A percentile compares a stretch with the other conserved stretches of the same genome.
These are phyloP conservation scores for Amanita rimosa DNA, from an alignment of 768 basidiomycete species.

Conservation along the genomic window DNA sequence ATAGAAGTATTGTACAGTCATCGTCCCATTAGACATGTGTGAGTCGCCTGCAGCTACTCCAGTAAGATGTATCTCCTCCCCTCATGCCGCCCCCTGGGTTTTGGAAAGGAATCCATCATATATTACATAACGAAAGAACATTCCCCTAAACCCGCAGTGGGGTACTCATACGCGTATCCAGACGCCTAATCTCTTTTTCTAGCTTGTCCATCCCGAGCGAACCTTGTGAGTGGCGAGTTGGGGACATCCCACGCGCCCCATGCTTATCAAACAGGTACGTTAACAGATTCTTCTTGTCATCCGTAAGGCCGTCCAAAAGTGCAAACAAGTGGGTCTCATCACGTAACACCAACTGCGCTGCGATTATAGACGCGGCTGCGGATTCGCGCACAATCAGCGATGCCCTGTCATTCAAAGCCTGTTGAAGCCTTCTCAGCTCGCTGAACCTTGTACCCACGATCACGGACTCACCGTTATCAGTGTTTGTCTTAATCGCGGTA, in stretches of 20 bases:
- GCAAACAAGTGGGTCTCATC: conserved; percentile 79
- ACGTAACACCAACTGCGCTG: conserved; percentile 71
- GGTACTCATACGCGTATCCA: conserved; percentile 72
- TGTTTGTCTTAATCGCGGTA: conserved; percentile 65
- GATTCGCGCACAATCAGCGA: conserved; percentile 79
- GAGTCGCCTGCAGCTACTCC: neutral
- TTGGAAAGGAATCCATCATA: too few relatives aligned
- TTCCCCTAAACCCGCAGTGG: conserved; percentile 31
- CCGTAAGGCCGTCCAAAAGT: conserved; percentile 72
- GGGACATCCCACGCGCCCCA: conserved; percentile 45
- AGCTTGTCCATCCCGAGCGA: conserved; percentile 54
- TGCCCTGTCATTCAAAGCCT: conserved; percentile 63
- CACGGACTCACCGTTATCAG: conserved; percentile 47
- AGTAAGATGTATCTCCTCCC: neutral
- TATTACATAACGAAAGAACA: too few relatives aligned
- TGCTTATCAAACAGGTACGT: conserved; percentile 89
- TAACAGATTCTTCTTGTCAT: conserved; percentile 83
- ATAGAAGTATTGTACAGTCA: neutral
- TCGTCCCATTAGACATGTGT: neutral
- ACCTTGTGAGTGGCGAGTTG: conserved; percentile 13
- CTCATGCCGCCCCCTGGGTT: too few relatives aligned
- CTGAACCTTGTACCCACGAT: neutral
- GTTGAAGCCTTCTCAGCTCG: conserved; percentile 5
- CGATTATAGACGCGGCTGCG: conserved; percentile 72
- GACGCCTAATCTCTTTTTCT: conserved; percentile 69